Conservation (phyloP, 139 green algal genomes). For the Chlorella ohadii region DNA sequence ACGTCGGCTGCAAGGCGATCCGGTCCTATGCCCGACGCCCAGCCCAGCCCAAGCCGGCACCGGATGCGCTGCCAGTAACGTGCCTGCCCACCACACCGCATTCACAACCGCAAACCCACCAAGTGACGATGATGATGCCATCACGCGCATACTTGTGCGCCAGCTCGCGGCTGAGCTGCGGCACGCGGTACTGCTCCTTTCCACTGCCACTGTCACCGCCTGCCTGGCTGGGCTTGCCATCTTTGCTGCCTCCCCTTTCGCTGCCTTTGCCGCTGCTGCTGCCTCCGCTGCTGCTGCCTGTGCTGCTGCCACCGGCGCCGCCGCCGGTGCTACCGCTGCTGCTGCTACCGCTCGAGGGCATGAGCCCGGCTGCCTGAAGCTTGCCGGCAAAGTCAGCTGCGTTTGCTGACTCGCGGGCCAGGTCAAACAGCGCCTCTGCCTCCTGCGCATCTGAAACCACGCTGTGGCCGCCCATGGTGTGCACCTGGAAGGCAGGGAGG, state of each 20-base stretch:
- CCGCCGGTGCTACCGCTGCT: neutral
- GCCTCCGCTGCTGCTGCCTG: neutral
- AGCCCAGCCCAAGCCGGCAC: too few relatives aligned
- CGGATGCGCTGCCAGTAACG: too few relatives aligned
- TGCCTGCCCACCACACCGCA: too few relatives aligned
- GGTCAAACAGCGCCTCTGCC: neutral
- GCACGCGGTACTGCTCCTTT: neutral
- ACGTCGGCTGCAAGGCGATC: too few relatives aligned
- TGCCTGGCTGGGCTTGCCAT: neutral
- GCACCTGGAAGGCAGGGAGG: neutral
- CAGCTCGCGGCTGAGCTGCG: constrained; percentile 19
- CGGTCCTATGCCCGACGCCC: too few relatives aligned
- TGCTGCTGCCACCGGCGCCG: neutral
- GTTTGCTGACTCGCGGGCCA: neutral
- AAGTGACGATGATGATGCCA: constrained; percentile 77
- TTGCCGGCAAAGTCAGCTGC: neutral
- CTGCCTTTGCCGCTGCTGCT: neutral
- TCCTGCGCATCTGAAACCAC: neutral
- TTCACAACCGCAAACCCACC: too few relatives aligned
- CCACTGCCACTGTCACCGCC: neutral
- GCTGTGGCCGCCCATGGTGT: neutral
- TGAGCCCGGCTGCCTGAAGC: constrained; percentile 8
- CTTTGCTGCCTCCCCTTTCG: too few relatives aligned
- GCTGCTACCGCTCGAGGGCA: neutral
- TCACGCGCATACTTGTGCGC: neutral